Base-by-base conservation (phyloP, 495 filamentous ascomycete genomes). In the Daldinia bambusicola region DNA sequence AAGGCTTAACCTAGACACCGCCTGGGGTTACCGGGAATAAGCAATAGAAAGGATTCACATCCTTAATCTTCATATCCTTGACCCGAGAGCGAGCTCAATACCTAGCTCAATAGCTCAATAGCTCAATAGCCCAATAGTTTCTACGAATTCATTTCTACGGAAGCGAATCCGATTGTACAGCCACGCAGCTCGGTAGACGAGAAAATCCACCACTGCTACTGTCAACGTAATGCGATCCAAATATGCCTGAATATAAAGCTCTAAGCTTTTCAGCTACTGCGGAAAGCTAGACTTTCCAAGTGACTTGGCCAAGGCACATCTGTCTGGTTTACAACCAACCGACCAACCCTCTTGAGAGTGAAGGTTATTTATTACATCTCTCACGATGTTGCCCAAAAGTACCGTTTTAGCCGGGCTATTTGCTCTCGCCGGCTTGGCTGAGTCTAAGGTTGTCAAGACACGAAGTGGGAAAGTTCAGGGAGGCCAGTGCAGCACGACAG, bases 401-500 rank as follows among this genome's bases (percentile, higher is more conserved):
- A 20, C 10, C 12, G 18, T 9, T 22, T 22, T 48, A 22, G 43
- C 16, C 3, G 16, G 43, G 18, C 18, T 43, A 43, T 14, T 48
- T 9, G 1, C 43, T 9, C 4, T 48, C 16, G 6, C 5, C 18
- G 8, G 16, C 43, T 22, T 48, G 9, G 16, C 18, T 6, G 18
- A 20, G 16, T 22, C 16, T 48, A 48, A 48, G 16, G 8, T 7
- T 22, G 18, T 48, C 26, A 40, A 48, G 20, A 71, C 63, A 26
- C 36, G 14, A n/a, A 71, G 62, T 64, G 69, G 72, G 13, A 52
- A 34, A 18, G 26, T 72, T 18, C 55, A 65, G 8, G 72, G 72
- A 32, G 61, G 63, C 3, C 66, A 51, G 31, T 75, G 72, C 38
- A 59, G 60, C 40, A 41, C 52, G 10, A 65, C 55, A 64, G 45